phyloP scores from a whole-genome alignment of 257 asterid genomes.

The Capsicum chinense region DNA sequence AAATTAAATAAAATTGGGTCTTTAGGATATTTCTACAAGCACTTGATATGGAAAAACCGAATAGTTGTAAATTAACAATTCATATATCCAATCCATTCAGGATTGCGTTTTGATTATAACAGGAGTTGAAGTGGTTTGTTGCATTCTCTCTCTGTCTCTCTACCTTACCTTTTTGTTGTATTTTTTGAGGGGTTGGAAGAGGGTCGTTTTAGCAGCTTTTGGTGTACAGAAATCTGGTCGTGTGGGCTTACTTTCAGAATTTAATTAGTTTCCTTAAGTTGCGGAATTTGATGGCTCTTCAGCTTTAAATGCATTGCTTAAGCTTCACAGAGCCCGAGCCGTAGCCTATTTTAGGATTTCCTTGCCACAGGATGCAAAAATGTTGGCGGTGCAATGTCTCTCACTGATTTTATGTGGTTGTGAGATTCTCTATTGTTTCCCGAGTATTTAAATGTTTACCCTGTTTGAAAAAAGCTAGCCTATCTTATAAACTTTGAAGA shows the following conservation, averaged over 20 bases:
- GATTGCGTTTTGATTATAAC: not conserved
- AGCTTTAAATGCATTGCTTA: not conserved
- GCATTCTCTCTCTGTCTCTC: not conserved
- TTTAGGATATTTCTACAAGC: not conserved
- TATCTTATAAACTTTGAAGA: not conserved
- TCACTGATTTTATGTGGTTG: constrained; percentile 9
- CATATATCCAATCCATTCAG: not conserved
- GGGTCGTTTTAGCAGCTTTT: not conserved
- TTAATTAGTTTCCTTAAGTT: not conserved
- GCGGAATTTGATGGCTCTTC: not conserved
- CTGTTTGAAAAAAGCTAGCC: not conserved
- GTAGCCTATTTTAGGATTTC: constrained; percentile 1
- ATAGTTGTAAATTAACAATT: not conserved
- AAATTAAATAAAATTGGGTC: not conserved
- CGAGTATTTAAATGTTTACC: not conserved
- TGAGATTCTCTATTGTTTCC: not conserved
- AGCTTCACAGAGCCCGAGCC: not conserved
- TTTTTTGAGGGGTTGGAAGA: not conserved
- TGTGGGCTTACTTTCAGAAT: not conserved
- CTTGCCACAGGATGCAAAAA: constrained; percentile 22
- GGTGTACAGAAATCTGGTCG: not conserved
- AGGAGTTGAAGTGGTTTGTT: constrained; percentile 9
- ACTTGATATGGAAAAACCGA: not conserved
- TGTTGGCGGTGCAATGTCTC: not conserved
- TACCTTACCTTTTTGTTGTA: not conserved